Percentiles rank a stretch among this genome's conserved stretches.
Conservation (phyloP, 73 alveolate genomes). For the Diophrys sp. region DNA sequence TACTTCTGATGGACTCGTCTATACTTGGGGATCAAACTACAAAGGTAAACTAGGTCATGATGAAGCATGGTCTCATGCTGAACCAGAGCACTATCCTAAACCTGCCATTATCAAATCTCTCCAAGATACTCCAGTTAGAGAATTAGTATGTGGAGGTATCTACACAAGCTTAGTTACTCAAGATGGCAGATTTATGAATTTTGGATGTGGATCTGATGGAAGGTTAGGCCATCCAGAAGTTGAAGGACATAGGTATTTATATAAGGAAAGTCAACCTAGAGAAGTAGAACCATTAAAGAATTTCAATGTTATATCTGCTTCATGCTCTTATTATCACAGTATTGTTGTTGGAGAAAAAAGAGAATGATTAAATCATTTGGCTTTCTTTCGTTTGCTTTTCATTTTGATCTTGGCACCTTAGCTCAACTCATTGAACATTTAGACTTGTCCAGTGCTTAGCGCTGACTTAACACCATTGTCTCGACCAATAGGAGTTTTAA, state of each 20-base stretch:
- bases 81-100: slow-evolving; percentile 25
- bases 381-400: too few relatives aligned
- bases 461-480: too few relatives aligned
- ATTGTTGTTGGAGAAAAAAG: neutral
- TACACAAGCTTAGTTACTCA: slow-evolving; percentile 43
- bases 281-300: slow-evolving; percentile 19
- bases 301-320: slow-evolving; percentile 4
- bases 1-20: slow-evolving; percentile 47
- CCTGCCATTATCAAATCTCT: slow-evolving; percentile 21
- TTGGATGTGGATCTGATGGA: slow-evolving; percentile 89
- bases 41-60: slow-evolving; percentile 73
- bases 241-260: slow-evolving; percentile 59
- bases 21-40: slow-evolving; percentile 76
- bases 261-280: slow-evolving; percentile 69
- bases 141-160: slow-evolving; percentile 65
- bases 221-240: slow-evolving; percentile 77
- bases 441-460: too few relatives aligned
- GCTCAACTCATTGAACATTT: too few relatives aligned
- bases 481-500: too few relatives aligned
- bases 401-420: too few relatives aligned
- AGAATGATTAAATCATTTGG: neutral
- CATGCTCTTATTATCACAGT: slow-evolving; percentile 9
- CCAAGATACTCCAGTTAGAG: slow-evolving; percentile 21
- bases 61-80: slow-evolving; percentile 53
- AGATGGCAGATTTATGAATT: slow-evolving; percentile 52